A percentile compares a stretch with the other conserved stretches of the same genome.
Evolutionary conservation across 2,329 filamentous ascomycete genomes (phyloP).

Genomic region (Elsinoe arachidis): DNA sequence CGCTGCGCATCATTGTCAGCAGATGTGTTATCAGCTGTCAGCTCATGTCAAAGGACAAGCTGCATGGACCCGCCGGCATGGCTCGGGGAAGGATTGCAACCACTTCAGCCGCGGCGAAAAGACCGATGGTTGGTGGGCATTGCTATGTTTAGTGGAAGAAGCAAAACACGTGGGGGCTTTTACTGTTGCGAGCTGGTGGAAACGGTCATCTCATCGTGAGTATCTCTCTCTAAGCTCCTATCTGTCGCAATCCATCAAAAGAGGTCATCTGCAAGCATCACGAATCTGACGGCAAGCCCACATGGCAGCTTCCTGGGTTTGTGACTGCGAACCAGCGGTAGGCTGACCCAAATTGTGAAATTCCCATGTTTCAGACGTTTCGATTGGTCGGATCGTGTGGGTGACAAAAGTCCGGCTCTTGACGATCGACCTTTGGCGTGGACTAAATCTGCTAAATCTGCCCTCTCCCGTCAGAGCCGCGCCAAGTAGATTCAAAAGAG

Average conservation of each 20-base stretch:
- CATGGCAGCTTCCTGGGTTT: slow-evolving; percentile 5
- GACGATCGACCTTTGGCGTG: neutral
- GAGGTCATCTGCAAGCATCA: neutral
- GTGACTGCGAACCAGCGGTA: slow-evolving; percentile 5
- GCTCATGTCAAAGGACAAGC: neutral
- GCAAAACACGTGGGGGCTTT: neutral
- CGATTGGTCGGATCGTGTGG: neutral
- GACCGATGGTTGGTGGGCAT: neutral
- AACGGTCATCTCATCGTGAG: neutral
- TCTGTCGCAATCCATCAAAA: neutral
- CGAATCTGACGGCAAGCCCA: neutral
- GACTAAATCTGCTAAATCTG: neutral
- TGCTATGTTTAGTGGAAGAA: neutral
- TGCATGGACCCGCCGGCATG: neutral
- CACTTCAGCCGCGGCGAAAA: neutral
- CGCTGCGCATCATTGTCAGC: too few species aligned
- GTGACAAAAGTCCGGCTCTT: neutral
- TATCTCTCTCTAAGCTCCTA: neutral
- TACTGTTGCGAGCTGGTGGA: neutral
- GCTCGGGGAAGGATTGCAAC: neutral
- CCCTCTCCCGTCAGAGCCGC: neutral
- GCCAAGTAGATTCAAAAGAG: neutral
- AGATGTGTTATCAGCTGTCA: too few species aligned
- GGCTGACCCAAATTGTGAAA: neutral
- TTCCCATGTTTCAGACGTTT: slow-evolving; percentile 1